These are phyloP conservation scores for Aspergillus nomiae DNA, from an alignment of 2,329 filamentous ascomycete genomes.

Conservation along the genomic window DNA sequence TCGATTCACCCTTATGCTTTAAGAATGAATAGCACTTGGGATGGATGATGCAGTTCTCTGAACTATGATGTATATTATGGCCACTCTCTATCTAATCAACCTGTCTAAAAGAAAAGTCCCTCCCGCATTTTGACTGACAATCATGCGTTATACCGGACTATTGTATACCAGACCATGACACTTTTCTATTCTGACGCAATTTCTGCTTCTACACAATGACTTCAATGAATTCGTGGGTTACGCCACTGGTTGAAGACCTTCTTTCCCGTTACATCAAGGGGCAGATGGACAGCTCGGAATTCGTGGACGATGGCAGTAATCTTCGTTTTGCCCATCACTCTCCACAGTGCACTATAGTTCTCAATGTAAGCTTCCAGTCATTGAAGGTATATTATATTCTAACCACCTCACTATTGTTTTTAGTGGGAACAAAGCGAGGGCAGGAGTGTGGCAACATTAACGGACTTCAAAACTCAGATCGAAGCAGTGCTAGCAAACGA, in stretches of 20 bases:
- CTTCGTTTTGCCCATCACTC: conserved; percentile 29
- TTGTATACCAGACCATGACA: conserved; percentile 1
- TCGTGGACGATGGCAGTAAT: conserved; percentile 38
- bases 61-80: conserved; percentile 2
- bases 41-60: neutral
- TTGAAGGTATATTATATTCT: conserved; percentile 3
- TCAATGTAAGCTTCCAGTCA: conserved; percentile 27
- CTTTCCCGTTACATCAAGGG: conserved; percentile 23
- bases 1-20: neutral
- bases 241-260: conserved; percentile 25
- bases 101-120: neutral
- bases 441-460: conserved; percentile 29
- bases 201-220: conserved; percentile 26
- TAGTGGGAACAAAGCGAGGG: conserved; percentile 30
- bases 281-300: conserved; percentile 14
- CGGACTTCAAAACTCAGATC: conserved; percentile 38
- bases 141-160: neutral
- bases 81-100: conserved; percentile 2
- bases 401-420: neutral
- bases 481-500: conserved; percentile 32
- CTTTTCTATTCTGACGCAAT: conserved; percentile 2
- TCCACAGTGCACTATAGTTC: conserved; percentile 27
- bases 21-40: neutral
- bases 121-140: neutral
- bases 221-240: conserved; percentile 27